Conservation (phyloP, 805 yeast species). For the Candida pseudoglaebosa region DNA sequence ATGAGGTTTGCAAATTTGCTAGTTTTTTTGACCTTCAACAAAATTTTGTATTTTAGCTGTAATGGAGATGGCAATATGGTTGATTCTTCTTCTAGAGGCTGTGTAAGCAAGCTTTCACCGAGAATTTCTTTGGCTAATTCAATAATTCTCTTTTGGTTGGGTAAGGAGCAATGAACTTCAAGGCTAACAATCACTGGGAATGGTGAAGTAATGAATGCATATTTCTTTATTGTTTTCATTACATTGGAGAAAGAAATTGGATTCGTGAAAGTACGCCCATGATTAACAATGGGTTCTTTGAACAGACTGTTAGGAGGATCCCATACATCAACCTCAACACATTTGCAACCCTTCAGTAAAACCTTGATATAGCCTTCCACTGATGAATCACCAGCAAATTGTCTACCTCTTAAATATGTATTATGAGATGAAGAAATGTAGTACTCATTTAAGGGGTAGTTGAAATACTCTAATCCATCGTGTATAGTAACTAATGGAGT, state of each 20-base stretch:
- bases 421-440: conserved; percentile 92
- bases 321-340: conserved; percentile 96
- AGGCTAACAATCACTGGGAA: conserved; percentile 82
- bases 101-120: conserved; percentile 51
- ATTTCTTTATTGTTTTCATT: conserved; percentile 67
- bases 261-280: conserved; percentile 80
- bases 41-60: conserved; percentile 62
- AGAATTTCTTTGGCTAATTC: conserved; percentile 51
- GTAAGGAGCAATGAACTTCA: conserved; percentile 73
- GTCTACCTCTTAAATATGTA: conserved; percentile 85
- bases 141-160: conserved; percentile 61
- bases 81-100: conserved; percentile 31
- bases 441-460: conserved; percentile 74
- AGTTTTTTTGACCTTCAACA: conserved; percentile 75
- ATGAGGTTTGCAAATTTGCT: conserved; percentile 15
- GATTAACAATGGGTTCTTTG: conserved; percentile 80
- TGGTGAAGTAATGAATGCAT: conserved; percentile 85
- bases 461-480: conserved; percentile 19
- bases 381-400: conserved; percentile 81
- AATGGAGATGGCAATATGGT: conserved; percentile 65
- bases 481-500: conserved; percentile 13
- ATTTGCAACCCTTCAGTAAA: conserved; percentile 87
- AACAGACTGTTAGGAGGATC: conserved; percentile 41
- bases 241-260: conserved; percentile 70
- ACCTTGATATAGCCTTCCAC: conserved; percentile 86